Evolutionary conservation across 306 rosid genomes (phyloP).

Genomic region (Trichosanthes truncata): DNA sequence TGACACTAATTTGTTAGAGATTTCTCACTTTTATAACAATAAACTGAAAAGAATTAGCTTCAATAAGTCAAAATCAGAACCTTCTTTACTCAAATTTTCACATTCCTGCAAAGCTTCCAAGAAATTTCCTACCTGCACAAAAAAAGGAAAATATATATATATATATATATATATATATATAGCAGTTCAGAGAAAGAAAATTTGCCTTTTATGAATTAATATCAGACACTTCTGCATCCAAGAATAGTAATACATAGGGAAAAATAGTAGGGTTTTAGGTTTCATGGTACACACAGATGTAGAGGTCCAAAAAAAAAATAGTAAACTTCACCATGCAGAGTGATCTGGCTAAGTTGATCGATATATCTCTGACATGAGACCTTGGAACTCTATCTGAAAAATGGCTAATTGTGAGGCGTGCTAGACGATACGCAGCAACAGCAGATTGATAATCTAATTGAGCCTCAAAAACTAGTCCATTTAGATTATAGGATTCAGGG

Average conservation of each 20-base stretch:
- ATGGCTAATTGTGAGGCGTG: slow-evolving; percentile 43
- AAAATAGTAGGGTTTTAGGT: not conserved
- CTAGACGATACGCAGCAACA: slow-evolving; percentile 54
- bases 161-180: not conserved
- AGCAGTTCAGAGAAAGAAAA: slow-evolving; percentile 2
- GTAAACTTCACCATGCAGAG: slow-evolving; percentile 22
- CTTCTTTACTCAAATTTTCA: slow-evolving; percentile 68
- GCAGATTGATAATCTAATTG: slow-evolving; percentile 68
- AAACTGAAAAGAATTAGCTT: not conserved
- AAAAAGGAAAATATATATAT: not conserved
- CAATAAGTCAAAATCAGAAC: slow-evolving; percentile 17
- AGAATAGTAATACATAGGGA: not conserved
- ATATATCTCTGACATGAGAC: slow-evolving; percentile 42
- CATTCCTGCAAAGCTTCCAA: slow-evolving; percentile 71
- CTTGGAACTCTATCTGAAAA: slow-evolving; percentile 29
- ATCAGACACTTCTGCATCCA: not conserved
- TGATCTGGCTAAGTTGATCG: slow-evolving; percentile 76
- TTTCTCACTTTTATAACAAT: not conserved
- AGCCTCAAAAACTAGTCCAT: slow-evolving; percentile 79
- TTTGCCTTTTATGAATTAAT: not conserved
- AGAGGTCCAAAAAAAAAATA: not conserved
- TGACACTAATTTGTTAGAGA: not conserved
- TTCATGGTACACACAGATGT: not conserved
- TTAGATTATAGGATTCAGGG: slow-evolving; percentile 84
- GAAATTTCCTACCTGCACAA: slow-evolving; percentile 70